phyloP scores from a whole-genome alignment of 306 rosid species.

The Malus domestica region DNA sequence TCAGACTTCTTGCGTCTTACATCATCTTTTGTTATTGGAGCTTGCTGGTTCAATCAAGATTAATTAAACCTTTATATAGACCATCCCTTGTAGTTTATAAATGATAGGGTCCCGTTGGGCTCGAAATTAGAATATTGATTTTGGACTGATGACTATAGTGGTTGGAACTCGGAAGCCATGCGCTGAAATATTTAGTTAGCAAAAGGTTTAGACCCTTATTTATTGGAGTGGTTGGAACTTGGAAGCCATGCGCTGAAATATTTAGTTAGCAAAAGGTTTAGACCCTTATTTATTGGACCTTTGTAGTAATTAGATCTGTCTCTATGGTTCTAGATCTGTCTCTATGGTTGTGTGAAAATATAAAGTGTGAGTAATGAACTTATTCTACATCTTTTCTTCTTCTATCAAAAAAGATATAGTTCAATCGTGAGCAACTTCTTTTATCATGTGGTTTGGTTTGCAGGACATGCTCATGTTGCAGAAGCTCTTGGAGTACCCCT shows the following conservation, averaged over 20 bases:
- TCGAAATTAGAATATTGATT: background rate
- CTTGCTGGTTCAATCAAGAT: background rate
- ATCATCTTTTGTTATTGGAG: background rate
- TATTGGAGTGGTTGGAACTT: background rate
- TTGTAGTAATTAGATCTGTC: background rate
- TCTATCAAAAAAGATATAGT: background rate
- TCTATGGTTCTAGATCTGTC: background rate
- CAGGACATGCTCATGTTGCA: constrained; percentile 91
- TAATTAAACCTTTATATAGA: background rate
- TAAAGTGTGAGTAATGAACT: background rate
- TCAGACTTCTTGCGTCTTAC: background rate
- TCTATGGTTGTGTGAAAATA: background rate
- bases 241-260: background rate
- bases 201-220: background rate
- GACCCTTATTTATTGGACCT: background rate
- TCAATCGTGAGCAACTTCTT: background rate
- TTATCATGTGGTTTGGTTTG: background rate
- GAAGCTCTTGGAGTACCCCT: constrained; percentile 95
- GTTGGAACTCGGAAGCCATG: background rate
- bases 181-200: background rate
- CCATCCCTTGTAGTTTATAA: background rate
- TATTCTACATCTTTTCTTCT: background rate
- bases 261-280: background rate
- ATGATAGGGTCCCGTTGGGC: background rate
- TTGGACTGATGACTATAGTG: background rate